phyloP scores from a whole-genome alignment of 2,329 filamentous ascomycete genomes.

The Talaromyces sp. region DNA sequence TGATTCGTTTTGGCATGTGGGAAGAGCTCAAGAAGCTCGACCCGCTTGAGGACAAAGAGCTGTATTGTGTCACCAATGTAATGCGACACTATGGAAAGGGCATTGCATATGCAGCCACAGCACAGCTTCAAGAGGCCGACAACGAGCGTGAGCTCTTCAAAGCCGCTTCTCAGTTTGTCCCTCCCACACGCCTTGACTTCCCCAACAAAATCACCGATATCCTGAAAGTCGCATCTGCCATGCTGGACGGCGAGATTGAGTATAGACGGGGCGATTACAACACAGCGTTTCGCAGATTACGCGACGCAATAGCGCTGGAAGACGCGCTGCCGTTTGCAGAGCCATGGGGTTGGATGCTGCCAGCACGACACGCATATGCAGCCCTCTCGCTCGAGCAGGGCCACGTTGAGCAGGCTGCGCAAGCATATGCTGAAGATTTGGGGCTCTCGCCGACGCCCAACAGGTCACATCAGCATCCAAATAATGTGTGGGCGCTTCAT shows the following conservation, averaged over 20 bases:
- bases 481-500: constrained; percentile 68
- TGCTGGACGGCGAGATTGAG: constrained; percentile 59
- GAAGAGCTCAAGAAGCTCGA: constrained; percentile 11
- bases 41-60: constrained; percentile 32
- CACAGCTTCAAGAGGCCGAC: constrained; percentile 39
- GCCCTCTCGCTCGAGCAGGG: constrained; percentile 60
- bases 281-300: constrained; percentile 51
- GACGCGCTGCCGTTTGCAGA: constrained; percentile 59
- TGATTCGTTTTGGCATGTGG: constrained; percentile 14
- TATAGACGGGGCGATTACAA: constrained; percentile 56
- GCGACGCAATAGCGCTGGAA: constrained; percentile 51
- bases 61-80: constrained; percentile 64
- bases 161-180: constrained; percentile 47
- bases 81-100: constrained; percentile 61
- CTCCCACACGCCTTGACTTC: constrained; percentile 56
- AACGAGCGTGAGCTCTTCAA: constrained; percentile 46
- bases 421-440: constrained; percentile 53
- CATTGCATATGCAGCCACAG: constrained; percentile 56
- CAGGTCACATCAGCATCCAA: constrained; percentile 51
- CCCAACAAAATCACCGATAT: constrained; percentile 60
- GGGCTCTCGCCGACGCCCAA: constrained; percentile 43
- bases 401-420: constrained; percentile 43
- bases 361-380: constrained; percentile 58
- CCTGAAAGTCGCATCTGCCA: constrained; percentile 52
- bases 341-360: constrained; percentile 68